Evolutionary conservation across 2,329 filamentous ascomycete genomes (phyloP).

Genomic region (Talaromyces funiculosus): DNA sequence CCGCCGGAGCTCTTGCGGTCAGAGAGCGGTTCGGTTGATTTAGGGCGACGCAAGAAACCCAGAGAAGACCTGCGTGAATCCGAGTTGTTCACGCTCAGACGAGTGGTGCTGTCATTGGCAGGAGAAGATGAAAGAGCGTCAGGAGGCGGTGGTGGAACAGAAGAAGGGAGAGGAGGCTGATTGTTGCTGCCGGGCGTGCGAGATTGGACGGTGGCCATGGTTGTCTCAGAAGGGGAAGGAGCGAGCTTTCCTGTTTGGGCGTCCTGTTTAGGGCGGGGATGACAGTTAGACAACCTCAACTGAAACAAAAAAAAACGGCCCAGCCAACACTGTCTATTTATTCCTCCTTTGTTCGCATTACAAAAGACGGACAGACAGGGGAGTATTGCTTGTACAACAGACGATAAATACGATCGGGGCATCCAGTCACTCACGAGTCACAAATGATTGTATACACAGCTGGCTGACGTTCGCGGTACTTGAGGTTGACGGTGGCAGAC

Average conservation of each 20-base stretch:
- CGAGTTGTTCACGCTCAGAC: slow-evolving; percentile 13
- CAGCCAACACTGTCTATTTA: not conserved
- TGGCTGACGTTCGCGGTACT: not conserved
- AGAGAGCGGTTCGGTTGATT: slow-evolving; percentile 58
- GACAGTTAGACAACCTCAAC: slow-evolving; percentile 14
- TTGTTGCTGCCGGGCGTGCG: too few relatives aligned
- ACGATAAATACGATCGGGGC: not conserved
- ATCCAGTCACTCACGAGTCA: not conserved
- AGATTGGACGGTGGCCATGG: slow-evolving; percentile 33
- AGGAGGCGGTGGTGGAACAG: not conserved
- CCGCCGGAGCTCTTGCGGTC: slow-evolving; percentile 42
- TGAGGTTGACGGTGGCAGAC: not conserved
- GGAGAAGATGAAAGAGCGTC: not conserved
- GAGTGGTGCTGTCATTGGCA: slow-evolving; percentile 7
- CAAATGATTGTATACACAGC: not conserved
- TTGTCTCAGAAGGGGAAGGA: slow-evolving; percentile 13
- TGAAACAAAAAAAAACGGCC: not conserved
- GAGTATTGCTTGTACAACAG: not conserved
- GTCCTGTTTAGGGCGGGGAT: slow-evolving; percentile 17
- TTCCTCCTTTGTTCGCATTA: not conserved
- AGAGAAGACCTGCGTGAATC: slow-evolving; percentile 45
- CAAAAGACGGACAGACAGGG: not conserved
- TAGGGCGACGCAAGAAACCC: slow-evolving; percentile 60
- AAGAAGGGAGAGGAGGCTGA: slow-evolving; percentile 22
- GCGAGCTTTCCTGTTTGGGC: slow-evolving; percentile 18